phyloP scores from a whole-genome alignment of 768 basidiomycete genomes.

The Russula abietina region DNA sequence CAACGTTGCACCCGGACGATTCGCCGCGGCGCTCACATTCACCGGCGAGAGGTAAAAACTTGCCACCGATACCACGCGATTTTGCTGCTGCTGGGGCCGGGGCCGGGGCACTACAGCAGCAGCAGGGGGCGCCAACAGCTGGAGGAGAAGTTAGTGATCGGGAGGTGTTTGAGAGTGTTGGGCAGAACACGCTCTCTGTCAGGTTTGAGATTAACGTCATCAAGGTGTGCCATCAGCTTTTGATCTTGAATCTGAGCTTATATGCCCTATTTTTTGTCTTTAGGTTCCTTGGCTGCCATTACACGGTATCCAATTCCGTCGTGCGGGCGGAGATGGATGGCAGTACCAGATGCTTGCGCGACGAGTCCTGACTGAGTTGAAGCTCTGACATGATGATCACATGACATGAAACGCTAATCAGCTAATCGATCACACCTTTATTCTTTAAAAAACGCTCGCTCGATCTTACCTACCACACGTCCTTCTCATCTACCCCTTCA shows the following conservation, averaged over 20 bases:
- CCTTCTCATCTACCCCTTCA: too few species aligned
- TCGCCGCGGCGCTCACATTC: constrained; percentile 38
- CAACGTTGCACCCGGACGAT: constrained; percentile 26
- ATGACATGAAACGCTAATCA: background rate
- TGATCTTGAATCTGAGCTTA: constrained; percentile 26
- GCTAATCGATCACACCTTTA: background rate
- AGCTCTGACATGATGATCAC: constrained; percentile 47
- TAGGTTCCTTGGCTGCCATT: constrained; percentile 91
- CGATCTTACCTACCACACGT: background rate
- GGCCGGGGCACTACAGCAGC: constrained; percentile 25
- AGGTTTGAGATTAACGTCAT: constrained; percentile 97
- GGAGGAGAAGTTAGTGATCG: constrained; percentile 52
- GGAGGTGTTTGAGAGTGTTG: constrained; percentile 66
- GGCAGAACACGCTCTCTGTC: constrained; percentile 76
- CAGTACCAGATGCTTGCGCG: constrained; percentile 96
- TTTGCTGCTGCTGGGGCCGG: constrained; percentile 33
- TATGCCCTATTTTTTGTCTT: constrained; percentile 5
- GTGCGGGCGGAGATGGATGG: constrained; percentile 88
- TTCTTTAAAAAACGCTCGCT: background rate
- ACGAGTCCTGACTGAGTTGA: constrained; percentile 80
- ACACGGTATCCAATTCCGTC: constrained; percentile 92
- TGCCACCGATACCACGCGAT: constrained; percentile 80
- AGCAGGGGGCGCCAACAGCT: constrained; percentile 39
- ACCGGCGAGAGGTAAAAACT: constrained; percentile 53
- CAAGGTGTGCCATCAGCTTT: constrained; percentile 56